A percentile compares a stretch with the other conserved stretches of the same genome.
These are phyloP conservation scores for Silene vulgaris DNA, from an alignment of 179 eudicot species.

Conservation along the genomic window DNA sequence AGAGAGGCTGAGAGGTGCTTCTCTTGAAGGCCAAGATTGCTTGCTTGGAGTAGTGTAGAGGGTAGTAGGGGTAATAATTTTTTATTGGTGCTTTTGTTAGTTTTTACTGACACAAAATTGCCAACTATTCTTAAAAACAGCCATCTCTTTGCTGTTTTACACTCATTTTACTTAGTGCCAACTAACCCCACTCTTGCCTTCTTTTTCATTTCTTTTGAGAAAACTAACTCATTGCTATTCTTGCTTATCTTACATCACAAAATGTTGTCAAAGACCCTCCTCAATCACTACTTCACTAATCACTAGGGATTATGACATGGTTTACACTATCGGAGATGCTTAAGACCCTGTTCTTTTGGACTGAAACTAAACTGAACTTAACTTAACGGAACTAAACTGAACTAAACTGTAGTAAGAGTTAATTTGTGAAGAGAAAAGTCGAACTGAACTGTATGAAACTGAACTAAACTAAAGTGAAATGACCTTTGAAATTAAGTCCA, in stretches of 20 bases:
- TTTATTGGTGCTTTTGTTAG: not conserved
- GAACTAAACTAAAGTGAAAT: no score
- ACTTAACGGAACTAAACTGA: no score
- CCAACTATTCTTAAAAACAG: slow-evolving; percentile 53
- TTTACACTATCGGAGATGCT: not conserved
- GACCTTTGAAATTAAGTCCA: no score
- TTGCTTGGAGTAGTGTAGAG: not conserved
- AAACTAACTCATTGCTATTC: slow-evolving; percentile 26
- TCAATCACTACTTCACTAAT: not conserved
- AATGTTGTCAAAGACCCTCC: not conserved
- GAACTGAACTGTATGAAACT: no score
- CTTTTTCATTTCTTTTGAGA: slow-evolving; percentile 42
- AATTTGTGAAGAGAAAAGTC: no score
- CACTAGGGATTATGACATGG: not conserved
- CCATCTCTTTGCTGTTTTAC: slow-evolving; percentile 61
- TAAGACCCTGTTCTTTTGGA: no score
- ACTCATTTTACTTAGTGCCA: slow-evolving; percentile 43
- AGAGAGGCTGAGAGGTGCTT: not conserved
- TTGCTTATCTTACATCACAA: not conserved
- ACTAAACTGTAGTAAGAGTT: no score
- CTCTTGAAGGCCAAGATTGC: not conserved
- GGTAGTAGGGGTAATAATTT: slow-evolving; percentile 30
- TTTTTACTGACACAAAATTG: slow-evolving; percentile 61
- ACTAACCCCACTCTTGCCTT: slow-evolving; percentile 39
- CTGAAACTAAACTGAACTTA: no score